Base-by-base conservation (phyloP, 306 rosid genomes). In the Acacia confusa region DNA sequence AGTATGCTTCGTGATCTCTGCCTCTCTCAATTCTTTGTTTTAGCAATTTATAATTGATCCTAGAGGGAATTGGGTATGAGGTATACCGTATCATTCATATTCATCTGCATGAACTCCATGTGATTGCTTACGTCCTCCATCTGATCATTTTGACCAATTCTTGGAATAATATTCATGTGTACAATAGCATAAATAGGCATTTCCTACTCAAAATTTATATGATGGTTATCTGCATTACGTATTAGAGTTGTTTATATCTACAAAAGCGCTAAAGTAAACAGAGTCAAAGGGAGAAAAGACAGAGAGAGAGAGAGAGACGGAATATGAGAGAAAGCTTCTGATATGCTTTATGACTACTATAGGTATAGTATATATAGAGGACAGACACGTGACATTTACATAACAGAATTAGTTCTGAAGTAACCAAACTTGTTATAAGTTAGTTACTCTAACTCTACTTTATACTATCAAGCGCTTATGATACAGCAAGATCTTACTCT, bases 1-100 rank as follows among this genome's bases (percentile, higher is more conserved):
- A 88, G 99, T 95, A 88, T 75, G 92, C 61, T 78, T 72, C 50
- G 11, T 12, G 61, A 69, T 83, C 78, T n/a, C 28, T 34, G n/a
- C 67, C 82, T 79, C 63, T 74, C 44, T 45, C 40, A 72, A 22
- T 55, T 28, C 63, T 27, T 68, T 60, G 78, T 67, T 25, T 74
- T 43, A 30, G 22, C 70, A 47, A 63, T 60, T 67, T 82, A 77
- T 41, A 19, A 8, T 41, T 61, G 4, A 16, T 63, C 63, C 61
- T 50, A 4, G 9, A n/a, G 58, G 73, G 76, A 77, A 12, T 27
- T 70, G 79, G 30, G 65, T 75, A 14, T 8, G 28, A 55, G 28
- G 64, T 9, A n/a, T n/a, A n/a, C n/a, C n/a, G n/a, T n/a, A 22
- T 61, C 68, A 68, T 70, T 70, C 79, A 82, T 52, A 61, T 82